Evolutionary conservation across 129 eudicot genomes (phyloP).

Genomic region (Pseudognaphalium luteoalbum): DNA sequence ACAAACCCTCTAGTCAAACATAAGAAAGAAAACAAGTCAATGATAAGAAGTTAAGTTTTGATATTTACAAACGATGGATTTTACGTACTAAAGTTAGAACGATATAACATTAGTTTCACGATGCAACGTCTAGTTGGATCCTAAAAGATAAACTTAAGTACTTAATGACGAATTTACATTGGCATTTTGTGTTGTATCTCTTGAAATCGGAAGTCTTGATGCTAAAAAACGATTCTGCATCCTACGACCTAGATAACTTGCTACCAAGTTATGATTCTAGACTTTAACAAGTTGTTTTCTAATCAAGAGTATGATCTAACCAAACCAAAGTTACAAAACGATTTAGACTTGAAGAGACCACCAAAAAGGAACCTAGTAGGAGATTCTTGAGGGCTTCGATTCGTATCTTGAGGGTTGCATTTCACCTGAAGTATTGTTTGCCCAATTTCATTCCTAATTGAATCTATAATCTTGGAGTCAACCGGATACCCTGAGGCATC

Average conservation of each 20-base stretch:
- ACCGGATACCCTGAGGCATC: slow-evolving; percentile 88
- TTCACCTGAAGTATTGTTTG: slow-evolving; percentile 86
- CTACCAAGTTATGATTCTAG: slow-evolving; percentile 6
- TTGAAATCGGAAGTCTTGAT: background rate
- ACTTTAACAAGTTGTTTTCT: background rate
- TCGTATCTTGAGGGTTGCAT: slow-evolving; percentile 48
- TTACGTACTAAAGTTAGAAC: background rate
- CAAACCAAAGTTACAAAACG: slow-evolving; percentile 81
- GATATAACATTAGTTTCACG: slow-evolving; percentile 4
- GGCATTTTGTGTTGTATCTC: background rate
- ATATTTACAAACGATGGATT: slow-evolving; percentile 25
- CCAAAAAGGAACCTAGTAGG: slow-evolving; percentile 90
- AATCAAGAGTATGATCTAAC: slow-evolving; percentile 77
- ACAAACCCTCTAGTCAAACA: too few relatives aligned
- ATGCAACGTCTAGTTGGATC: slow-evolving; percentile 26
- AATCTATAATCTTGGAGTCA: slow-evolving; percentile 82
- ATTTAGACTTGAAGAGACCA: slow-evolving; percentile 88
- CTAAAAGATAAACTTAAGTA: background rate
- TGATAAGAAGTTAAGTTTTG: background rate
- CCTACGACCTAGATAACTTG: background rate
- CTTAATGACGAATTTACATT: slow-evolving; percentile 4
- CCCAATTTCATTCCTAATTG: slow-evolving; percentile 78
- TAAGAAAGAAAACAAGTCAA: background rate
- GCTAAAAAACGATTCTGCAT: background rate
- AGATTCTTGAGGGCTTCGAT: slow-evolving; percentile 72